Evolutionary conservation across 768 basidiomycete species (phyloP).

Genomic region (Amanita phalloides): DNA sequence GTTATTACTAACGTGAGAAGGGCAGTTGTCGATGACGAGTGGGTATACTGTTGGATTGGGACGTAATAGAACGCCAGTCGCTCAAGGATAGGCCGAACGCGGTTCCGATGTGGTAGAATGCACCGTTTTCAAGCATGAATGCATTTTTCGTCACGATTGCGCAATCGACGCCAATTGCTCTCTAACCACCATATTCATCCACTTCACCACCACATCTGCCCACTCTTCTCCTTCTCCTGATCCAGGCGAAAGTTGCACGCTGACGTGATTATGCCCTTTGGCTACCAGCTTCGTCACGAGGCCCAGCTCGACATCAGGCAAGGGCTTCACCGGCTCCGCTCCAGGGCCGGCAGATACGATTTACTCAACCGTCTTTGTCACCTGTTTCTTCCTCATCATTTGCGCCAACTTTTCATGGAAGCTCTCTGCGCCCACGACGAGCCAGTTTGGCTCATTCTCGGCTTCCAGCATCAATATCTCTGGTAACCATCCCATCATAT

Average conservation of each 20-base stretch:
- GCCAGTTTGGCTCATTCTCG: constrained; percentile 41
- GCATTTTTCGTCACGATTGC: background rate
- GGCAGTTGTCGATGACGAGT: too few relatives aligned
- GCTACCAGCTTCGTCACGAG: constrained; percentile 25
- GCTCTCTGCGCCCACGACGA: constrained; percentile 22
- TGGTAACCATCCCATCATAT: constrained; percentile 29
- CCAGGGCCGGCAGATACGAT: background rate
- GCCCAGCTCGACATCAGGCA: background rate
- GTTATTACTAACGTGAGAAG: too few relatives aligned
- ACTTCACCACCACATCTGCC: constrained; percentile 36
- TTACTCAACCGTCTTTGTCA: background rate
- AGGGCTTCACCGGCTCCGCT: background rate
- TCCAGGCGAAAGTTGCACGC: constrained; percentile 34
- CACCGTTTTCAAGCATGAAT: too few relatives aligned
- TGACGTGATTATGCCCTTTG: constrained; percentile 55
- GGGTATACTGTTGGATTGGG: too few relatives aligned
- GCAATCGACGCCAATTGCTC: background rate
- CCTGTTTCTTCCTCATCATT: constrained; percentile 16
- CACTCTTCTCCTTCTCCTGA: constrained; percentile 55
- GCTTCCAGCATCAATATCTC: constrained; percentile 35
- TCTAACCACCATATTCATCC: constrained; percentile 17
- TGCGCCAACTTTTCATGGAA: constrained; percentile 30
- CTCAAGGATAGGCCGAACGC: too few relatives aligned
- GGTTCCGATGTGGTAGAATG: too few relatives aligned
- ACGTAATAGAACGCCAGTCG: too few relatives aligned